phyloP scores from a whole-genome alignment of 2,329 filamentous ascomycete species.

The Fusarium vanettenii region DNA sequence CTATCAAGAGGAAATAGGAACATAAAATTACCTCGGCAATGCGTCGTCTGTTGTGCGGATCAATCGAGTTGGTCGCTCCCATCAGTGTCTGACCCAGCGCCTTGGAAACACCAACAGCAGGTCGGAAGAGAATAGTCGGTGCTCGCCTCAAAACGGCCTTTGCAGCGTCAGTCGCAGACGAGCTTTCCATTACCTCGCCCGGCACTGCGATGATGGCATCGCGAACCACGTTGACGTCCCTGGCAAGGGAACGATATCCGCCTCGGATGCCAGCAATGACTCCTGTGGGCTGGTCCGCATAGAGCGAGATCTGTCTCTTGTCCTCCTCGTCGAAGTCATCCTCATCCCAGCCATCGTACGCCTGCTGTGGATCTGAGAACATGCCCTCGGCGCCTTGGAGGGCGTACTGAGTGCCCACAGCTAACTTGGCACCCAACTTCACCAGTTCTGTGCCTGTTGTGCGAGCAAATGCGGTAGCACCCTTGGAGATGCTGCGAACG shows the following conservation, averaged over 20 bases:
- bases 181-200: constrained; percentile 88
- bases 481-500: constrained; percentile 91
- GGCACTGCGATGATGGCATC: constrained; percentile 97
- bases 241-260: constrained; percentile 83
- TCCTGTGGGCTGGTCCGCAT: constrained; percentile 92
- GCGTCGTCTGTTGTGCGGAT: constrained; percentile 82
- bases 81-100: constrained; percentile 89
- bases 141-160: constrained; percentile 82
- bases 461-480: constrained; percentile 87
- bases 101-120: constrained; percentile 90
- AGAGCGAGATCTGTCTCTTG: constrained; percentile 84
- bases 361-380: constrained; percentile 61
- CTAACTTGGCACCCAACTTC: constrained; percentile 92
- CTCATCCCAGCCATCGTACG: constrained; percentile 63
- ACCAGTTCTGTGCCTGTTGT: constrained; percentile 96
- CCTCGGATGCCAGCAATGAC: constrained; percentile 87
- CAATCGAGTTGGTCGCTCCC: constrained; percentile 91
- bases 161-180: constrained; percentile 82
- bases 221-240: constrained; percentile 86
- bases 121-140: constrained; percentile 92
- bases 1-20: background rate
- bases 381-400: constrained; percentile 90
- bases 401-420: constrained; percentile 93
- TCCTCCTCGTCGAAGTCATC: constrained; percentile 75
- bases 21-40: constrained; percentile 87